Percentiles rank a stretch among this genome's conserved stretches.
phyloP scores from a whole-genome alignment of 1,284 basidiomycete species.

The Cutaneotrichosporon dermatis region DNA sequence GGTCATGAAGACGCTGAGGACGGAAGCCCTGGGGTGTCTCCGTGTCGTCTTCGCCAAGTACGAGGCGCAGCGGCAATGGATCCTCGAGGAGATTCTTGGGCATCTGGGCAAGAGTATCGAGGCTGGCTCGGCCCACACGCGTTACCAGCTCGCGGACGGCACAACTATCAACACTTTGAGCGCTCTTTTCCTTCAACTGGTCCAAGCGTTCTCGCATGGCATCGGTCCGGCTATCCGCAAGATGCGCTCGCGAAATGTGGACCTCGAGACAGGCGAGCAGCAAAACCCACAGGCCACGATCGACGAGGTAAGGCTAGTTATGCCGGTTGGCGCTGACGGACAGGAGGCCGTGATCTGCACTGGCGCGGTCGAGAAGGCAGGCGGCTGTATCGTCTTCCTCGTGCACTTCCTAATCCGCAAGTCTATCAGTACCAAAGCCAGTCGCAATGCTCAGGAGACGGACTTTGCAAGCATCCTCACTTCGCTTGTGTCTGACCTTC shows the following conservation, averaged over 20 bases:
- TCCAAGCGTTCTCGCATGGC: constrained; percentile 85
- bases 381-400: background rate
- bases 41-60: constrained; percentile 85
- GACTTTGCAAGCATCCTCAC: constrained; percentile 90
- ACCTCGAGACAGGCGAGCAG: constrained; percentile 51
- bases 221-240: constrained; percentile 49
- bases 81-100: constrained; percentile 88
- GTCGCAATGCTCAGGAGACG: constrained; percentile 80
- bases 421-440: constrained; percentile 58
- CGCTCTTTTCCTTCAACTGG: constrained; percentile 86
- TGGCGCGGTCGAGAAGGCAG: background rate
- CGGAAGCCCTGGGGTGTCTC: constrained; percentile 76
- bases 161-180: constrained; percentile 84
- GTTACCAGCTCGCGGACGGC: constrained; percentile 63
- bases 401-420: background rate
- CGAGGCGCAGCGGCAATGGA: constrained; percentile 85
- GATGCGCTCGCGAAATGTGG: constrained; percentile 56
- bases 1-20: constrained; percentile 69
- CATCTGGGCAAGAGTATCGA: constrained; percentile 86
- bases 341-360: background rate
- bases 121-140: constrained; percentile 76
- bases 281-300: constrained; percentile 2
- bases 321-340: background rate
- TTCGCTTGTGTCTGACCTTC: constrained; percentile 77
- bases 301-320: background rate